A percentile compares a stretch with the other conserved stretches of the same genome.
phyloP scores from a whole-genome alignment of 1,284 basidiomycete genomes.

The Athelia psychrophila region DNA sequence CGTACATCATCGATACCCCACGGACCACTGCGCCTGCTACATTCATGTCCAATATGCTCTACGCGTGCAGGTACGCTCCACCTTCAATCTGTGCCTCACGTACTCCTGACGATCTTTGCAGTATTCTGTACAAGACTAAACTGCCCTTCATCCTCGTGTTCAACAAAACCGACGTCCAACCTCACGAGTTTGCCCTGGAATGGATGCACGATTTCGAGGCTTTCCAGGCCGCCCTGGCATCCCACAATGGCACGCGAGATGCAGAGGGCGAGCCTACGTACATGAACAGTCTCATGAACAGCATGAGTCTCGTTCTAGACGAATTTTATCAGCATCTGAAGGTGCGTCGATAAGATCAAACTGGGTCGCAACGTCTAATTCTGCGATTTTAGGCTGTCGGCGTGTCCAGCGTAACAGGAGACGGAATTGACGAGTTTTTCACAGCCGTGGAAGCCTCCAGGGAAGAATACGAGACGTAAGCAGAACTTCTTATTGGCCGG shows the following conservation, averaged over 20 bases:
- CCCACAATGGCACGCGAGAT: slow-evolving; percentile 64
- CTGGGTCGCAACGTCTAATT: slow-evolving; percentile 4
- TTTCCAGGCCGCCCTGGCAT: slow-evolving; percentile 72
- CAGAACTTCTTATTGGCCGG: slow-evolving; percentile 1
- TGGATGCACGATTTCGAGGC: slow-evolving; percentile 99
- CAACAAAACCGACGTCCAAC: slow-evolving; percentile 95
- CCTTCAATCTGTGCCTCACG: slow-evolving; percentile 2
- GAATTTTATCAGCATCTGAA: slow-evolving; percentile 98
- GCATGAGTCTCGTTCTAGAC: slow-evolving; percentile 97
- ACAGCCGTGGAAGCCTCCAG: slow-evolving; percentile 86
- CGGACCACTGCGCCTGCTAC: slow-evolving; percentile 94
- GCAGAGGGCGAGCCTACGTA: slow-evolving; percentile 92
- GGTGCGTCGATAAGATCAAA: slow-evolving; percentile 36
- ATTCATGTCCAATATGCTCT: slow-evolving; percentile 99
- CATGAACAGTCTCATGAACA: slow-evolving; percentile 99
- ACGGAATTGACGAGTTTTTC: slow-evolving; percentile 90
- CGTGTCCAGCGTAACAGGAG: slow-evolving; percentile 94
- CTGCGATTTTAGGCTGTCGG: slow-evolving; percentile 74
- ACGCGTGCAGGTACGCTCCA: slow-evolving; percentile 84
- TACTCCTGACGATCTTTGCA: slow-evolving; percentile 25
- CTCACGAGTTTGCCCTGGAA: slow-evolving; percentile 89
- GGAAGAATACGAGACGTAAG: slow-evolving; percentile 82
- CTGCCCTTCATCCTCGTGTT: slow-evolving; percentile 98
- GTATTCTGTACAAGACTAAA: slow-evolving; percentile 98
- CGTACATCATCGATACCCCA: slow-evolving; percentile 98